Evolutionary conservation across 805 yeast genomes (phyloP), one percentile per base, ranked within the genome.

Genomic region (Alloascoidea africana): DNA sequence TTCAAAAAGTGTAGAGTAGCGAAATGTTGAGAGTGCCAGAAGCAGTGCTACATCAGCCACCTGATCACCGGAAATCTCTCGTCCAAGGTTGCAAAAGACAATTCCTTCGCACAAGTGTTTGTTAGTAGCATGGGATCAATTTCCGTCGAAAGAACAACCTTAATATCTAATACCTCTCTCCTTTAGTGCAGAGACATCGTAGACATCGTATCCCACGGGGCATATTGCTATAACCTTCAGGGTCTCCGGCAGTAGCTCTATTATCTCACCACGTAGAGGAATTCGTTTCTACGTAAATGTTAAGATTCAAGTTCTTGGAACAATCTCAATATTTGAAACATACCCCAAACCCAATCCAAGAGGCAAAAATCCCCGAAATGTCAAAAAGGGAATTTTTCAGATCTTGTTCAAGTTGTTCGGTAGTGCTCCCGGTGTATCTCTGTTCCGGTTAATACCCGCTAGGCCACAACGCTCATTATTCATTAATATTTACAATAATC

Each of bases 1-100:
- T 41, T 68, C 70, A 51, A 70, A 69, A 35, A 64, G 53, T 1
- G 64, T 53, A 41, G 72, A 70, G 52, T 66, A 65, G 44, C 91
- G 63, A 58, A 76, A 77, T 16, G 73, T 66, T 30, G 73, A 65
- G 40, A 81, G 51, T 0, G 80, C 59, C 44, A 76, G 63, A 48
- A 59, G 66, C 34, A 79, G 56, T 2, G 77, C 89, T 41, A 76
- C 57, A 44, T 82, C 93, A 2, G 87, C 81, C 17, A 82, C 93
- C 13, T 80, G 77, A 32, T 63, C 70, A 1, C 81, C 71, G 0
- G 79, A 73, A n/a, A 32, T 18, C 15, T 46, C 33, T 1, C 46
- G 46, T 32, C 63, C 58, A 39, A 74, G 75, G 49, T 82, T 77
- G 42, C 81, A 70, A 42, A 82, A 60, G 4, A 58, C 48, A 17